Base-by-base conservation (phyloP, 2,329 filamentous ascomycete species). In the Cladophialophora psammophila region DNA sequence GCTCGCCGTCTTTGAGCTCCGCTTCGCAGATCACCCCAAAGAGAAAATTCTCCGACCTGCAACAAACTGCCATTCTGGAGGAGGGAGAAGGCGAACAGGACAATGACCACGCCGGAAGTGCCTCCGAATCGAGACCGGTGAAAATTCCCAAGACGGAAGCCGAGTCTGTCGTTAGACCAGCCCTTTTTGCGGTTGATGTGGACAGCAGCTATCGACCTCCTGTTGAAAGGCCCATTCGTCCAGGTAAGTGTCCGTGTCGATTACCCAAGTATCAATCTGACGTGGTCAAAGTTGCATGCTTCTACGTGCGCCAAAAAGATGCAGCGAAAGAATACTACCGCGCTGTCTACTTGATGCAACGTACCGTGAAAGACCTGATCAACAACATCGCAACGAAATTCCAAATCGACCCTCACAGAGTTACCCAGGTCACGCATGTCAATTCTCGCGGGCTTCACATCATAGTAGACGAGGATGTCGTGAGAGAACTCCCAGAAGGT, bases 391-490 rank as follows among this genome's bases (percentile, higher is more conserved):
- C 92, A 2, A 80, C 85, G 63, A 98, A 98, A 79, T 95, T 91
- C 83, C 87, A 89, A 18, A 83, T 98, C 56, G 92, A 97, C 69
- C 83, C 91, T 0, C 85, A 85, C 2, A 88, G 86, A 68, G 87
- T 97, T 7, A 81, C 88, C 0, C 89, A 91, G 40, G 89, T 90
- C 1, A 83, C 96, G 4, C 91, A 88, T 65, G 83, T 93, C 61
- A 90, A 92, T 50, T 84, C 88, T 13, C 88, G 89, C 70, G 93
- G 93, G 0, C 80, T 97, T 1, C 88, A 93, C 74, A 88, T 98
- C 63, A 88, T 96, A 75, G 86, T 98, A 73, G 95, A 98, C 74
- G 93, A 98, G 75, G 93, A 97, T 69, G 90, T 96, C 56, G 87
- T 98, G 36, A 86, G 87, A 53, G 91, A 94, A 77, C 83, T 98